Evolutionary conservation across 139 green algal genomes (phyloP), one percentile per base, ranked within the genome.

Genomic region (Tetradesmus lagerheimii): DNA sequence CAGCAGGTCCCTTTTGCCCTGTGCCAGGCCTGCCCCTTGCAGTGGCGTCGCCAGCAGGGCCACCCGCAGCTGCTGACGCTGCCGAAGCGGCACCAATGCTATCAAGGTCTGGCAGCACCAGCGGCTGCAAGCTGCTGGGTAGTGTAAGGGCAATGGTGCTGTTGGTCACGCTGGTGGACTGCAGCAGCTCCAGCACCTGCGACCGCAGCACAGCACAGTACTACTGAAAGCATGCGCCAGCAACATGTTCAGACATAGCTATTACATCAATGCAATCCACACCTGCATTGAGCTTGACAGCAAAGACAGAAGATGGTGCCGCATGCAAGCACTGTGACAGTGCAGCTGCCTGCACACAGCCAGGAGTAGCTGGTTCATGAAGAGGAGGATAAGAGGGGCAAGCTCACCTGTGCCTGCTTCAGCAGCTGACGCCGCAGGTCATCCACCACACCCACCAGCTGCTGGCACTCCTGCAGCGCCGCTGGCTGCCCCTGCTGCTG

Each of bases 101-200:
- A n/a, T 23, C 20, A 31, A 38, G 6, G 23, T 31, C 35, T 71
- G 39, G 23, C 66, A 78, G 25, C 57, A 57, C 71, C 34, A 75
- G 1, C n/a, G 41, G 74, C 64, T 71, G n/a, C 74, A 83, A 31
- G 16, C n/a, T 12, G 8, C 53, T 77, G 6, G 23, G 8, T 14
- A 89, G 29, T 25, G 25, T 75, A 0, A 84, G 6, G 31, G 27
- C 50, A 47, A 89, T 39, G 39, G 43, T 16, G 8, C 15, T 76
- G 43, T 12, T 29, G 29, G 43, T 34, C 20, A 89, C 0, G 2
- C 43, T 29, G 4, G 39, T 57, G 27, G 74, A 84, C 31, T 84
- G 71, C 85, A 89, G 34, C 29, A 89, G 78, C 20, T 87, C 47
- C 35, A 94, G 66, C 9, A 92, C 85, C 62, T 91, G 89, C n/a